Percentiles rank a stretch among this genome's conserved stretches.
These are phyloP conservation scores for Pleurotus eryngii DNA, from an alignment of 768 basidiomycete species.

Conservation along the genomic window DNA sequence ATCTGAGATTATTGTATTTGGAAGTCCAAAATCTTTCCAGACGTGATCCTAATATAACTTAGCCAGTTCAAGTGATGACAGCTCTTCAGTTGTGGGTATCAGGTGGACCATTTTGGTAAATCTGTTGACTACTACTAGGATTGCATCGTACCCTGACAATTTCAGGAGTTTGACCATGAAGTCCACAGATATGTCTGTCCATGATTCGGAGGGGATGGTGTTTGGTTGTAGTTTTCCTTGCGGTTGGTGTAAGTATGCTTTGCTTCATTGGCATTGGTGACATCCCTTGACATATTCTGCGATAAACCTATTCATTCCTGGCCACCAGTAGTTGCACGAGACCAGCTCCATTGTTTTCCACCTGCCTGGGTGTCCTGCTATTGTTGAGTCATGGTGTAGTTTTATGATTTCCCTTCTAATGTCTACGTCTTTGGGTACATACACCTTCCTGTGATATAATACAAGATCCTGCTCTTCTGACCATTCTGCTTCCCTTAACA, in stretches of 20 bases:
- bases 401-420: conserved; percentile 11
- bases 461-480: conserved; percentile 5
- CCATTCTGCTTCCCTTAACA: conserved; percentile 6
- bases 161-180: conserved; percentile 19
- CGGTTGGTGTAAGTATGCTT: background rate
- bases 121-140: conserved; percentile 27
- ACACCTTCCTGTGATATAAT: conserved; percentile 11
- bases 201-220: conserved; percentile 15
- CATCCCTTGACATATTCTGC: background rate
- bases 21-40: no score
- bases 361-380: conserved; percentile 28
- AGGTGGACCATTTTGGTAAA: background rate
- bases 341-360: conserved; percentile 24
- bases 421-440: conserved; percentile 16
- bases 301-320: conserved; percentile 12
- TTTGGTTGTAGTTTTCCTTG: conserved; percentile 9
- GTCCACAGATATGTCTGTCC: conserved; percentile 21
- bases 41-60: conserved; percentile 20
- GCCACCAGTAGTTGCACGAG: conserved; percentile 12
- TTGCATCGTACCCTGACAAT: conserved; percentile 17
- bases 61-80: background rate
- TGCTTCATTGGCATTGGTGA: background rate
- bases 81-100: background rate
- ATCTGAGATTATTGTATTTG: no score
- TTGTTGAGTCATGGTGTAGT: conserved; percentile 21